Base-by-base conservation (phyloP, 495 filamentous ascomycete species). In the Collariella sp. region DNA sequence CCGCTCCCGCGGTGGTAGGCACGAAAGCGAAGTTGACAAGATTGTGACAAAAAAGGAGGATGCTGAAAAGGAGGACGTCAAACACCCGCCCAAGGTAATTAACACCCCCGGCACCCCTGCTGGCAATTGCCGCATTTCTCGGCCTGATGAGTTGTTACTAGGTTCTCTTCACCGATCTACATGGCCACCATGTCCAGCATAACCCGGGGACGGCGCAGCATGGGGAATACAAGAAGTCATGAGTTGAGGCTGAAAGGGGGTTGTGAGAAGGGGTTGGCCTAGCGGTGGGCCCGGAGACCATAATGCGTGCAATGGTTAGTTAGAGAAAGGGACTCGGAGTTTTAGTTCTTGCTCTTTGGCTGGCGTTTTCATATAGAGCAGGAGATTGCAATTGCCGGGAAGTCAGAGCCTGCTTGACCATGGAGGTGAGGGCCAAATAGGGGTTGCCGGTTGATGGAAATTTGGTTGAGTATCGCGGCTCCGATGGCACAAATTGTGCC, bases 31-130 rank as follows among this genome's bases (percentile, higher is more conserved):
- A 29, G 70, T 72, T 24, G 66, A 76, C 13, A 63, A 70, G 35
- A 56, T 76, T 3, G 69, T 72, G 1, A 60, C 54, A 4, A 63
- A 61, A 0, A 36, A 65, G 19, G 57, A 69, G 34, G 69, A 72
- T 48, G 70, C 73, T 1, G 52, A 64, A 42, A 46, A 60, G 38
- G 69, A 63, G 29, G 64, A 64, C 2, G 73, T 73, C 5, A 75
- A 75, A 54, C 65, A 75, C 40, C 70, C 72, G 9, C 71, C 71
- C 0, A 76, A 75, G 62, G 73, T 70, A 50, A 10, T 16, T 23
- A 36, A 7, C 35, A 13, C n/a, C n/a, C n/a, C n/a, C n/a, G n/a
- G n/a, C n/a, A n/a, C n/a, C n/a, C n/a, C n/a, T n/a, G n/a, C n/a
- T n/a, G n/a, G n/a, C n/a, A n/a, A n/a, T n/a, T n/a, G n/a, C n/a